Percentiles rank a stretch among this genome's conserved stretches.
These are phyloP conservation scores for Firmiana major DNA, from an alignment of 345 rosid genomes.

Conservation along the genomic window DNA sequence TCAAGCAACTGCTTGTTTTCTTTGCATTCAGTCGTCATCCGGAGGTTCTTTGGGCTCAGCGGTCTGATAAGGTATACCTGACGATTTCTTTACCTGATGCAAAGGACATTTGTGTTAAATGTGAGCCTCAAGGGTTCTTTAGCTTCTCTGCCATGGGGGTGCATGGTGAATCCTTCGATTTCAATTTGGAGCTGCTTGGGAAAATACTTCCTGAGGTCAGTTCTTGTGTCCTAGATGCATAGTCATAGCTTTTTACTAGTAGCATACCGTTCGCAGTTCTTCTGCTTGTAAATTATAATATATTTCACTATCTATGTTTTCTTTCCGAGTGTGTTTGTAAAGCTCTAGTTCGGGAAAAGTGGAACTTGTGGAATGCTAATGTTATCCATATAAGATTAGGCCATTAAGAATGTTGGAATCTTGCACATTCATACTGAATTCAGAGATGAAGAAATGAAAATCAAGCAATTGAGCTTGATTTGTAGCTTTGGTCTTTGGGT, in stretches of 20 bases:
- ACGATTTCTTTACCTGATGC: constrained; percentile 90
- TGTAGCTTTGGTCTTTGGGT: neutral
- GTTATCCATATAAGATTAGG: neutral
- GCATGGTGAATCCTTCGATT: constrained; percentile 62
- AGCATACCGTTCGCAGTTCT: no score
- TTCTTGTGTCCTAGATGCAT: no score
- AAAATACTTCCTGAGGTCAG: constrained; percentile 57
- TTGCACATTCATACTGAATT: neutral
- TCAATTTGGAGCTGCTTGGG: constrained; percentile 64
- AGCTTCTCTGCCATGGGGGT: constrained; percentile 77
- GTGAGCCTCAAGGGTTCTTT: constrained; percentile 66
- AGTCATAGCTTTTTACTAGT: no score
- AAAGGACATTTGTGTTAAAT: constrained; percentile 64
- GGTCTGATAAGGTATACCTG: constrained; percentile 75
- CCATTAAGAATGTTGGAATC: neutral
- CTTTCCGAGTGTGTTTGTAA: neutral
- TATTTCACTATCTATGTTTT: neutral
- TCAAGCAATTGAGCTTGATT: neutral
- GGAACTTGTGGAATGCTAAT: neutral
- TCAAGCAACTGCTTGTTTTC: neutral
- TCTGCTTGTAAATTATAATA: neutral
- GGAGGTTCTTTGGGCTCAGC: constrained; percentile 97
- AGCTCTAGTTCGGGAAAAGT: neutral
- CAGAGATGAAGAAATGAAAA: neutral
- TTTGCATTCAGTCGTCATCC: constrained; percentile 63